phyloP scores from a whole-genome alignment of 139 green algal species.

The Choricystis sp. region DNA sequence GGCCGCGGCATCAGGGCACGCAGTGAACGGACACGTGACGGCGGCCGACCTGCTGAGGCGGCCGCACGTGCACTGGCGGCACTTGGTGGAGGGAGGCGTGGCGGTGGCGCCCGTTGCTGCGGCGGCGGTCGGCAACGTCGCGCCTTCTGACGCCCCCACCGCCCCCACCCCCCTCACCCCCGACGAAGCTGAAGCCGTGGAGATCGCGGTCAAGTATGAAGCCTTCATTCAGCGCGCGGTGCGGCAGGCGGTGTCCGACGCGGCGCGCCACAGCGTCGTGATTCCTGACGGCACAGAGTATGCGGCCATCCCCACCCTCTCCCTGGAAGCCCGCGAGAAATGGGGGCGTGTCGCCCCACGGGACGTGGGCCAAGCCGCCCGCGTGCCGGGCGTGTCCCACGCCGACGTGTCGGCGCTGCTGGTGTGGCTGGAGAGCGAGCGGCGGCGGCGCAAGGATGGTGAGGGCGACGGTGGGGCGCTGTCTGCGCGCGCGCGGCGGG shows the following conservation, averaged over 20 bases:
- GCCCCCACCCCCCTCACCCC: conserved; percentile 6
- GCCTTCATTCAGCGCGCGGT: conserved; percentile 82
- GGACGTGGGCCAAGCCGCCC: conserved; percentile 73
- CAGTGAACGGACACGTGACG: conserved; percentile 18
- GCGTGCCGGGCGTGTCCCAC: conserved; percentile 87
- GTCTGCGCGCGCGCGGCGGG: not conserved
- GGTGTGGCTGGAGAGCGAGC: conserved; percentile 63
- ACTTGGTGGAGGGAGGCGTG: conserved; percentile 42
- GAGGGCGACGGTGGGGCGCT: not conserved
- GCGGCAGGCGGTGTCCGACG: conserved; percentile 53
- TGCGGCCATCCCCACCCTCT: conserved; percentile 46
- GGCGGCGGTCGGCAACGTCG: not conserved
- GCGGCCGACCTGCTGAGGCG: conserved; percentile 74
- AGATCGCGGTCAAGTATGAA: conserved; percentile 94
- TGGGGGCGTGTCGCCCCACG: conserved; percentile 55
- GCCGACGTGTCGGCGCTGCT: conserved; percentile 85
- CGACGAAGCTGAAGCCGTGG: conserved; percentile 63
- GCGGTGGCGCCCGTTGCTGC: conserved; percentile 4
- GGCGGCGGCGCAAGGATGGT: not conserved
- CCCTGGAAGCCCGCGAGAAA: conserved; percentile 83
- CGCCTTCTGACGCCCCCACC: too few relatives aligned
- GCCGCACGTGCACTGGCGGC: conserved; percentile 71
- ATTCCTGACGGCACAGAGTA: conserved; percentile 72
- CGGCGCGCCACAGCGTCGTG: conserved; percentile 20
- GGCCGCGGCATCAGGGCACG: conserved; percentile 37